A percentile compares a stretch with the other conserved stretches of the same genome.
Conservation (phyloP, 2,329 filamentous ascomycete species). For the Curvularia verruculosa region DNA sequence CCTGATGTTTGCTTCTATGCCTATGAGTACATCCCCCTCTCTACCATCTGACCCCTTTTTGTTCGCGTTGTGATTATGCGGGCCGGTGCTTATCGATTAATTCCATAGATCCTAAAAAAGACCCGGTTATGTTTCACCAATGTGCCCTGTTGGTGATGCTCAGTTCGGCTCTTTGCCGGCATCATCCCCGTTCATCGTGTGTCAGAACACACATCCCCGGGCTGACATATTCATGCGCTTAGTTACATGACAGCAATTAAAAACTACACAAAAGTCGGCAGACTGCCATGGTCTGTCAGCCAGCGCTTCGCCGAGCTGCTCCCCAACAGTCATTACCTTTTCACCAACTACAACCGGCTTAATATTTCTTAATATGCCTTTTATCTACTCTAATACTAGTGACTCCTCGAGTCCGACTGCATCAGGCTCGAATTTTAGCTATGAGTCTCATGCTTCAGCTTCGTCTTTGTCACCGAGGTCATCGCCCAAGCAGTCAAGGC, state of each 20-base stretch:
- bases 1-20: conserved; percentile 5
- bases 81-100: neutral
- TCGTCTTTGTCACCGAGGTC: conserved; percentile 10
- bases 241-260: conserved; percentile 20
- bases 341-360: neutral
- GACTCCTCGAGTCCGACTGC: conserved; percentile 27
- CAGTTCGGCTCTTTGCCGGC: conserved; percentile 23
- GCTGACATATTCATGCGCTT: conserved; percentile 23
- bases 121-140: conserved; percentile 18
- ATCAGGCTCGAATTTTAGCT: conserved; percentile 22
- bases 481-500: neutral
- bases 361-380: conserved; percentile 12
- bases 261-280: conserved; percentile 24
- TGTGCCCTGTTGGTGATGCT: conserved; percentile 19
- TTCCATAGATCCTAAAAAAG: conserved; percentile 7
- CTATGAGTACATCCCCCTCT: neutral
- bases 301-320: conserved; percentile 14
- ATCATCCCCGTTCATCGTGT: conserved; percentile 28
- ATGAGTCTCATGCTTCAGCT: conserved; percentile 28
- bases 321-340: conserved; percentile 1
- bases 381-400: conserved; percentile 21
- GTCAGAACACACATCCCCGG: conserved; percentile 26
- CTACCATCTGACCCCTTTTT: neutral
- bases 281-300: conserved; percentile 4
- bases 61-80: conserved; percentile 5